Evolutionary conservation across 768 basidiomycete species (phyloP).

Genomic region (Chiua virens): DNA sequence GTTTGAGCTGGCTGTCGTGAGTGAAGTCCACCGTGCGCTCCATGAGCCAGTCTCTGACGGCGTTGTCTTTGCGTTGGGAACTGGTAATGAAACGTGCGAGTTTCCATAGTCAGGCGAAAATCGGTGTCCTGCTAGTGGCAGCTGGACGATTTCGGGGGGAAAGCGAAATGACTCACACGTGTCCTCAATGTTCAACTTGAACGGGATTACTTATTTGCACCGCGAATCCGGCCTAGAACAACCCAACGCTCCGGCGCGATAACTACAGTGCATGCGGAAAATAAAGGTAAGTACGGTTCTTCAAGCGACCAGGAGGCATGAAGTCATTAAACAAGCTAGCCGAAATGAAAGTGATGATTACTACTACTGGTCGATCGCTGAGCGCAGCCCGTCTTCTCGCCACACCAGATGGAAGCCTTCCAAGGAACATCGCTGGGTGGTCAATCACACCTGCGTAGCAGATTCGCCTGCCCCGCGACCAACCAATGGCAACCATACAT

Average conservation of each 20-base stretch:
- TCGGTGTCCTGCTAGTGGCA: not conserved
- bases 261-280: not conserved
- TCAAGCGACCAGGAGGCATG: constrained; percentile 5
- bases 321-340: constrained; percentile 20
- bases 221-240: constrained; percentile 19
- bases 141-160: not conserved
- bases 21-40: too few relatives aligned
- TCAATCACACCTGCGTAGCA: not conserved
- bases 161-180: too few relatives aligned
- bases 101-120: not conserved
- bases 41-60: too few relatives aligned
- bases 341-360: constrained; percentile 27
- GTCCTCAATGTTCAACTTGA: not conserved
- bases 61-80: too few relatives aligned
- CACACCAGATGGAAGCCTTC: not conserved
- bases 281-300: constrained; percentile 1
- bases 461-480: constrained; percentile 2
- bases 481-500: not conserved
- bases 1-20: too few relatives aligned
- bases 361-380: constrained; percentile 25
- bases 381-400: constrained; percentile 15
- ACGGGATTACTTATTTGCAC: not conserved
- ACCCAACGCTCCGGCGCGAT: not conserved
- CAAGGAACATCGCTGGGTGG: not conserved
- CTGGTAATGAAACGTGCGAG: too few relatives aligned